Percentiles rank a stretch among this genome's conserved stretches.
Conservation (phyloP, 1,284 basidiomycete species). For the Erythrobasidium hasegawianum region DNA sequence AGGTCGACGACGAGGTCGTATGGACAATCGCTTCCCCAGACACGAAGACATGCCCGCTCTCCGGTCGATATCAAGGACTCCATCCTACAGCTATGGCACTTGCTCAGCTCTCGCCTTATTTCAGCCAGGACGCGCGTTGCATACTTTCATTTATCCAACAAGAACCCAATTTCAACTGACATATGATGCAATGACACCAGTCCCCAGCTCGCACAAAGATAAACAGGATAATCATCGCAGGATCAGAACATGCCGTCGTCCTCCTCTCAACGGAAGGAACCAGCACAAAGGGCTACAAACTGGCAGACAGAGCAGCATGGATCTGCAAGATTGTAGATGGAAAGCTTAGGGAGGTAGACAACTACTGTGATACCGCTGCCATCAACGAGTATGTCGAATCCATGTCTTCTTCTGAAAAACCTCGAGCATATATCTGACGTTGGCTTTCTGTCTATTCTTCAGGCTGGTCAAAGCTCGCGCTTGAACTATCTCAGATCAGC, state of each 20-base stretch:
- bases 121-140: slow-evolving; percentile 6
- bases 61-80: slow-evolving; percentile 3
- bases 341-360: slow-evolving; percentile 4
- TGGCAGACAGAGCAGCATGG: slow-evolving; percentile 7
- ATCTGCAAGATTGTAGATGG: slow-evolving; percentile 10
- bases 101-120: slow-evolving; percentile 9
- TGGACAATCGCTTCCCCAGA: slow-evolving; percentile 8
- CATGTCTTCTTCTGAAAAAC: too few relatives aligned
- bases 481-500: background rate
- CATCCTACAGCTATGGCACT: slow-evolving; percentile 5
- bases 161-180: too few relatives aligned
- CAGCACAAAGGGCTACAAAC: background rate
- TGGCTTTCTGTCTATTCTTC: background rate
- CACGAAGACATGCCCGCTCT: slow-evolving; percentile 8
- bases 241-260: background rate
- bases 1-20: slow-evolving; percentile 10
- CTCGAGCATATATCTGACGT: too few relatives aligned
- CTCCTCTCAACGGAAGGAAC: slow-evolving; percentile 2
- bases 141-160: too few relatives aligned
- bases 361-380: slow-evolving; percentile 7
- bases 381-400: slow-evolving; percentile 4
- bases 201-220: slow-evolving; percentile 1
- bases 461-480: background rate
- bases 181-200: background rate
- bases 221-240: slow-evolving; percentile 1